Base-by-base conservation (phyloP, 768 basidiomycete species). In the Galerina marginata region DNA sequence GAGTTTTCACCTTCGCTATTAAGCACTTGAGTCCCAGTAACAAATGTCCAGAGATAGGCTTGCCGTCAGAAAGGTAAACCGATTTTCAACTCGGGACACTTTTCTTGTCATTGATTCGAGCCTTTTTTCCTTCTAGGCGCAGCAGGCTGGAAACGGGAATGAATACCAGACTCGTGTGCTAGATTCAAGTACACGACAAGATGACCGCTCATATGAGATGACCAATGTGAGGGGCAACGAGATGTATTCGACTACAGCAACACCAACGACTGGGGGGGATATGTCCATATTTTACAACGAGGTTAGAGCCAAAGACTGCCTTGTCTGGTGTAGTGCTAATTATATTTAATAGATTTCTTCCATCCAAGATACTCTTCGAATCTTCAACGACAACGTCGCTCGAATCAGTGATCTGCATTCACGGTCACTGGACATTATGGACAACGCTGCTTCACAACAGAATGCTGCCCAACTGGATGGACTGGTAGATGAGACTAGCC, bases 1-100 rank as follows among this genome's bases (percentile, higher is more conserved):
- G 29, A 33, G 29, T 49, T 33, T 46, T 57, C 20, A 61, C 60
- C 60, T 70, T 65, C 57, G 61, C 51, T 43, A 67, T 66, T 62
- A 44, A 52, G 38, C 65, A 64, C 54, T 44, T 51, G 42, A 49
- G 47, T 6, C 3, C 29, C 29, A 7, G 7, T 7, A 33, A 33
- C 29, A 7, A 33, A 90, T 93, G 88, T 92, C 94, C 65, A 87
- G 94, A 85, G 93, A 96, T 80, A 87, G 94, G 83, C 84, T 96
- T 65, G 93, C 92, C 68, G 91, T 90, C 64, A 86, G 91, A 87
- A 86, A 91, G 79, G 91, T 92, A 52, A 58, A 63, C 29, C 29
- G 62, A 51, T 51, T 50, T 51, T 58, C 61, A 44, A 37, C 29
- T 51, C n/a, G 20, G n/a, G 29, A 26, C 4, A 33, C 15, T 43